A percentile compares a stretch with the other conserved stretches of the same genome.
Conservation (phyloP, 1,139 yeast species). For the Scheffersomyces titani region DNA sequence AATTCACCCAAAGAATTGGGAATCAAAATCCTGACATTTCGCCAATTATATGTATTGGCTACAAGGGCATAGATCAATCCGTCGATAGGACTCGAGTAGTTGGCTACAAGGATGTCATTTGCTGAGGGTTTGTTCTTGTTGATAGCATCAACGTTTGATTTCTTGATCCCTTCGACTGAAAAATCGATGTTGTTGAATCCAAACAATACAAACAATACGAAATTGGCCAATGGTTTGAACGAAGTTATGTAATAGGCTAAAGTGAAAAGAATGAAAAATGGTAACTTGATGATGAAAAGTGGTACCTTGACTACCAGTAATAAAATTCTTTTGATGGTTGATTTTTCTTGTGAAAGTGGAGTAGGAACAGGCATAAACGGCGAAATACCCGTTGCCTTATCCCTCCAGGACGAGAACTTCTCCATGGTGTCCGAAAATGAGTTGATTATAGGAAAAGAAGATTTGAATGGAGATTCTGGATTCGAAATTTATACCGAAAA, state of each 20-base stretch:
- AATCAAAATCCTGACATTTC: conserved; percentile 40
- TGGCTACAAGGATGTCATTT: conserved; percentile 50
- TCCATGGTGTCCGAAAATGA: conserved; percentile 50
- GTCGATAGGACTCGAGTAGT: conserved; percentile 60
- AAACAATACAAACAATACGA: conserved; percentile 17
- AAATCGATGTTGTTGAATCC: conserved; percentile 37
- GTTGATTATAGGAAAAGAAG: not conserved
- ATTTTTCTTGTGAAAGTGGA: conserved; percentile 7
- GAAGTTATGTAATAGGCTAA: conserved; percentile 9
- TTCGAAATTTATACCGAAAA: not conserved
- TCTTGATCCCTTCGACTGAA: conserved; percentile 53
- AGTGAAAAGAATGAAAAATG: conserved; percentile 13
- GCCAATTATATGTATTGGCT: conserved; percentile 25
- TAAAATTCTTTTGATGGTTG: conserved; percentile 4
- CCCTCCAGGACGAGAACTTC: conserved; percentile 73
- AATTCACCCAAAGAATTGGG: conserved; percentile 44
- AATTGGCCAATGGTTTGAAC: conserved; percentile 8
- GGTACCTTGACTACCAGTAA: conserved; percentile 16
- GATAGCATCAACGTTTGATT: conserved; percentile 36
- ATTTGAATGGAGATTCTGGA: not conserved
- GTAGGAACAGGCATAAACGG: conserved; percentile 61
- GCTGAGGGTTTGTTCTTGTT: conserved; percentile 36
- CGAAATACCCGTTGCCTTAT: conserved; percentile 79
- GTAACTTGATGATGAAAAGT: conserved; percentile 25
- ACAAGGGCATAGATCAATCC: conserved; percentile 35